Percentiles rank a stretch among this genome's conserved stretches.
These are phyloP conservation scores for Microbotryum lychnidis-dioicae DNA, from an alignment of 1,284 basidiomycete genomes.

Conservation along the genomic window DNA sequence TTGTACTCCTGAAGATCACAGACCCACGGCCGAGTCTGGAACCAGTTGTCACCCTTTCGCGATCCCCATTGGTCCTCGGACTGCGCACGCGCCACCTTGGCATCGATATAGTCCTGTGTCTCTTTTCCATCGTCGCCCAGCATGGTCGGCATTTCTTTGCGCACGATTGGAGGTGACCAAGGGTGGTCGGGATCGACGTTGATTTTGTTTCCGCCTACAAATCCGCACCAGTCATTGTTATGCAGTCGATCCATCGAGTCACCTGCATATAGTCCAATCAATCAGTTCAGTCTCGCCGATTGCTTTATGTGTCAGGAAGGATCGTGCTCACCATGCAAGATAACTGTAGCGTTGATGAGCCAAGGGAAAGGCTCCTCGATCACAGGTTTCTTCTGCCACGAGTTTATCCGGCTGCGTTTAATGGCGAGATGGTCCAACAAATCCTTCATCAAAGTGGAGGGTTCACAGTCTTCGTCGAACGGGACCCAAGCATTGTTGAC, in stretches of 20 bases:
- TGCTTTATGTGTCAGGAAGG: too few relatives aligned
- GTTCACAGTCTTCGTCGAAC: constrained; percentile 20
- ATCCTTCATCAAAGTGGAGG: constrained; percentile 15
- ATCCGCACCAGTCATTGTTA: constrained; percentile 21
- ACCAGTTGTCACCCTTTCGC: constrained; percentile 16
- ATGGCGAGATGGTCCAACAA: background rate
- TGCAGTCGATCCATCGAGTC: constrained; percentile 32
- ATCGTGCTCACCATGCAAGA: constrained; percentile 13
- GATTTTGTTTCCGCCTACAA: too few relatives aligned
- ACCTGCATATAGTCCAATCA: constrained; percentile 1
- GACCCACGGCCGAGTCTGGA: constrained; percentile 6
- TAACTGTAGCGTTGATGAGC: constrained; percentile 21
- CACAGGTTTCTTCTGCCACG: too few relatives aligned
- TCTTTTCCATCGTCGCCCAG: constrained; percentile 12
- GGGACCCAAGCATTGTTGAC: constrained; percentile 21
- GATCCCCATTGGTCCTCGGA: constrained; percentile 22
- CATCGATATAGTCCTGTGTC: constrained; percentile 12
- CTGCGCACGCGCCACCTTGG: constrained; percentile 2
- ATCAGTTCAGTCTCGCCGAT: too few relatives aligned
- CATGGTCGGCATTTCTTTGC: constrained; percentile 18
- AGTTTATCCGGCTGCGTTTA: too few relatives aligned
- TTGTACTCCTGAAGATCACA: constrained; percentile 25
- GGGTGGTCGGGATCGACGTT: too few relatives aligned
- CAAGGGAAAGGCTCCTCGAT: constrained; percentile 5
- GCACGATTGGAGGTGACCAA: constrained; percentile 14